A percentile compares a stretch with the other conserved stretches of the same genome.
Conservation (phyloP, 1,139 yeast species). For the Suhomyces bribrorum region DNA sequence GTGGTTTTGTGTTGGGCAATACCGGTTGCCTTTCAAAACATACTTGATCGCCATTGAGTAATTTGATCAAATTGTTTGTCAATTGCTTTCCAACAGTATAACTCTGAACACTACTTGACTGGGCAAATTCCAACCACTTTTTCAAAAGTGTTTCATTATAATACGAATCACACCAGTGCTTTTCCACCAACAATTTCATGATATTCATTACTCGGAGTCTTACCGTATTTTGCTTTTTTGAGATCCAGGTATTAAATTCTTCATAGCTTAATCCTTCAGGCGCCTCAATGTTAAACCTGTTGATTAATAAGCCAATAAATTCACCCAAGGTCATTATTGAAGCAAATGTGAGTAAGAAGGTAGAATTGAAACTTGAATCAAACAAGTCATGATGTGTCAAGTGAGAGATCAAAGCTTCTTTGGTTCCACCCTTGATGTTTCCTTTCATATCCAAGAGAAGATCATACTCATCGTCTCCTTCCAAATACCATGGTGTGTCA, state of each 20-base stretch:
- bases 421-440: slow-evolving; percentile 81
- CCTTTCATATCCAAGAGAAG: slow-evolving; percentile 74
- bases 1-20: slow-evolving; percentile 33
- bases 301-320: slow-evolving; percentile 60
- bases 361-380: slow-evolving; percentile 68
- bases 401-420: slow-evolving; percentile 77
- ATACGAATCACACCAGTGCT: slow-evolving; percentile 75
- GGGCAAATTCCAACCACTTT: slow-evolving; percentile 60
- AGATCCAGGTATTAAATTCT: slow-evolving; percentile 80
- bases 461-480: slow-evolving; percentile 74
- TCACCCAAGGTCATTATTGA: slow-evolving; percentile 73
- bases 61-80: slow-evolving; percentile 24
- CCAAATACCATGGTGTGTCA: slow-evolving; percentile 77
- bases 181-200: slow-evolving; percentile 69
- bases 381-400: slow-evolving; percentile 75
- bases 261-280: slow-evolving; percentile 88
- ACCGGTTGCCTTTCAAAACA: slow-evolving; percentile 34
- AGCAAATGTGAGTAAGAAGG: slow-evolving; percentile 73
- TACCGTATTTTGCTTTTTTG: slow-evolving; percentile 67
- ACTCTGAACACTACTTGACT: slow-evolving; percentile 45
- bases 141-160: slow-evolving; percentile 50
- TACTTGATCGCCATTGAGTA: slow-evolving; percentile 36
- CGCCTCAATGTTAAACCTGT: slow-evolving; percentile 71
- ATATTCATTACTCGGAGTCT: slow-evolving; percentile 69
- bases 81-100: slow-evolving; percentile 39